Conservation (phyloP, 352 stramenopile species). For the Pythium rishiriense region DNA sequence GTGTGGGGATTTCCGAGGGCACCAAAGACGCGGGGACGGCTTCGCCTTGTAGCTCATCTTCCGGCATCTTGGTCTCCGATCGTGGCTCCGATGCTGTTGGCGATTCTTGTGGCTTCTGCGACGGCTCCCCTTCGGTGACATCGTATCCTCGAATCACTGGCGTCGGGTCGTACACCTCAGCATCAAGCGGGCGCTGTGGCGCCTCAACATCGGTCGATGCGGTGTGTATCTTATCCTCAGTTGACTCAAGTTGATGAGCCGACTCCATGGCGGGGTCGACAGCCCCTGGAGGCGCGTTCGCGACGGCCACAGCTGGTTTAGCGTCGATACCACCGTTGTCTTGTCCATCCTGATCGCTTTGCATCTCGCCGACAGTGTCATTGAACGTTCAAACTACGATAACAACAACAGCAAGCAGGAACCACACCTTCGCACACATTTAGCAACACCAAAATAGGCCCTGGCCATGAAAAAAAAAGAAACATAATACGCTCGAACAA, state of each 20-base stretch:
- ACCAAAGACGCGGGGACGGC: too few species aligned
- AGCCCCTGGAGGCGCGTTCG: too few species aligned
- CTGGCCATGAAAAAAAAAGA: background rate
- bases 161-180: constrained; percentile 11
- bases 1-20: too few species aligned
- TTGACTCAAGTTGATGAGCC: background rate
- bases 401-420: too few species aligned
- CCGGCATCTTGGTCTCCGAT: too few species aligned
- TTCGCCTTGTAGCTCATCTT: too few species aligned
- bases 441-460: background rate
- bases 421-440: too few species aligned
- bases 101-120: background rate
- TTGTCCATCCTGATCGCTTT: background rate
- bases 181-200: background rate
- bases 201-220: too few species aligned
- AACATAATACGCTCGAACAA: background rate
- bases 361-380: background rate
- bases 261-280: too few species aligned
- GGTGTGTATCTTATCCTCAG: background rate
- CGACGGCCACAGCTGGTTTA: background rate
- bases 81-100: too few species aligned
- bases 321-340: too few species aligned
- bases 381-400: background rate
- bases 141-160: constrained; percentile 16
- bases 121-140: background rate